These are phyloP conservation scores for Bathelium albidoporum DNA, from an alignment of 495 filamentous ascomycete genomes.

Conservation along the genomic window DNA sequence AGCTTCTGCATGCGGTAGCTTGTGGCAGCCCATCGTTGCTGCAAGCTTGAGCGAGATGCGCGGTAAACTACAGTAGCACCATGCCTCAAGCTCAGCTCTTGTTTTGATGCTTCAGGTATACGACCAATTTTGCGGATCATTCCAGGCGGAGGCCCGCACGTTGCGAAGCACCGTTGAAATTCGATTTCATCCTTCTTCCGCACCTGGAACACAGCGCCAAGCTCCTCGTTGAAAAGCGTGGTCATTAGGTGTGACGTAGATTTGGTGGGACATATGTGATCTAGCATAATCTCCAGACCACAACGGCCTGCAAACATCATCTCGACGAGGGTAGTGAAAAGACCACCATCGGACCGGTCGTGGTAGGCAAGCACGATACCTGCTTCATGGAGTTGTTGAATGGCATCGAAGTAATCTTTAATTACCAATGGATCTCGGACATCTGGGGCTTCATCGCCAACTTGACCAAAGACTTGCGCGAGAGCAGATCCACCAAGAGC, in stretches of 20 bases:
- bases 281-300: conserved; percentile 75
- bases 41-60: conserved; percentile 59
- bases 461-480: conserved; percentile 80
- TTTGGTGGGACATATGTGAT: conserved; percentile 48
- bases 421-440: conserved; percentile 70
- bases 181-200: conserved; percentile 69
- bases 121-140: conserved; percentile 74
- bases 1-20: conserved; percentile 87
- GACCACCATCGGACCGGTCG: conserved; percentile 84
- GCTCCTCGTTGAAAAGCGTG: conserved; percentile 87
- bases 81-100: conserved; percentile 66
- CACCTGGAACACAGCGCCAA: conserved; percentile 96
- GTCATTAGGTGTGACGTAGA: conserved; percentile 56
- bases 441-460: conserved; percentile 77
- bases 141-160: conserved; percentile 72
- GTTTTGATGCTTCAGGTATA: conserved; percentile 59
- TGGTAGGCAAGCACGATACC: conserved; percentile 91
- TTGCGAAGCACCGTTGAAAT: conserved; percentile 86
- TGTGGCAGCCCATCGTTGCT: conserved; percentile 80
- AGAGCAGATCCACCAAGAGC: conserved; percentile 85
- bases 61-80: conserved; percentile 56
- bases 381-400: conserved; percentile 73
- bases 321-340: conserved; percentile 84
- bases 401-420: conserved; percentile 85
- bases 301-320: conserved; percentile 98